A percentile compares a stretch with the other conserved stretches of the same genome.
Evolutionary conservation across 768 basidiomycete genomes (phyloP).

Genomic region (Mycena albidolilacea): DNA sequence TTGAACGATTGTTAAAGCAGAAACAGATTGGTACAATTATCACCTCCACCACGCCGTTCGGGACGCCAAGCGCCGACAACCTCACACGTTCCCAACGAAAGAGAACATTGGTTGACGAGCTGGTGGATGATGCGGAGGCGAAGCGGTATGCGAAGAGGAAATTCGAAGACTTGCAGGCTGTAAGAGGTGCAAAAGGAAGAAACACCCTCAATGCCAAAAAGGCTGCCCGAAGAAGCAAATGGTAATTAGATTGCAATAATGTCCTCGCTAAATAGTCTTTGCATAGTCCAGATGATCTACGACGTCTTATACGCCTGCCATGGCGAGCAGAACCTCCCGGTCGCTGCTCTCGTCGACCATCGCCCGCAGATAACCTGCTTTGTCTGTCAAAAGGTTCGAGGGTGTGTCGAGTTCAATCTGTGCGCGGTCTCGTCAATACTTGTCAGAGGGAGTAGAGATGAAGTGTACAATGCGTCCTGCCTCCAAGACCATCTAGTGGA

Average conservation of each 20-base stretch:
- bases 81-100: conserved; percentile 80
- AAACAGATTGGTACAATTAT: conserved; percentile 85
- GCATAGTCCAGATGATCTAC: too few species aligned
- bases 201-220: conserved; percentile 79
- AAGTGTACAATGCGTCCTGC: conserved; percentile 3
- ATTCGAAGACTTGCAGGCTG: conserved; percentile 82
- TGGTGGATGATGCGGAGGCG: conserved; percentile 90
- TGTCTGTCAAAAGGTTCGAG: conserved; percentile 58
- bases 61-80: conserved; percentile 77
- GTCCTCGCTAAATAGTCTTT: too few species aligned
- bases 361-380: conserved; percentile 55
- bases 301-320: conserved; percentile 38
- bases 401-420: conserved; percentile 70
- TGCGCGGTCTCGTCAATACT: not conserved
- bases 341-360: conserved; percentile 63
- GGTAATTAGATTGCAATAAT: conserved; percentile 58
- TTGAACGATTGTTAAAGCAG: conserved; percentile 10
- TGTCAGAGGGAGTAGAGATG: not conserved
- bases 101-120: conserved; percentile 88
- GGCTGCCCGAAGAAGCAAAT: conserved; percentile 75
- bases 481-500: conserved; percentile 1
- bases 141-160: conserved; percentile 93
- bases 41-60: conserved; percentile 80
- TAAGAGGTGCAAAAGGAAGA: conserved; percentile 77
- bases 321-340: conserved; percentile 52